Evolutionary conservation across 1,139 yeast genomes (phyloP).

Genomic region (Yamadazyma dendronema): DNA sequence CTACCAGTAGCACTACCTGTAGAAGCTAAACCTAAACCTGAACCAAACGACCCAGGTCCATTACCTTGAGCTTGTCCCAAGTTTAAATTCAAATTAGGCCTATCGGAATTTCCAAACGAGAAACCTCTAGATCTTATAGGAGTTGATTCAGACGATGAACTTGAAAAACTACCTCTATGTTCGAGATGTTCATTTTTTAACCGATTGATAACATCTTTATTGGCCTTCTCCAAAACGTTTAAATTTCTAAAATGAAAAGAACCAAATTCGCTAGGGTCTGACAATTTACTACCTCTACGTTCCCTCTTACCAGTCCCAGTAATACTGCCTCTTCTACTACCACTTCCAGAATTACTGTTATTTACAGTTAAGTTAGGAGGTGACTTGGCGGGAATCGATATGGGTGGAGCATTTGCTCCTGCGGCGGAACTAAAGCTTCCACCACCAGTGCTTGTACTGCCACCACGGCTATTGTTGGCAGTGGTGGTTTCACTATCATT

Average conservation of each 20-base stretch:
- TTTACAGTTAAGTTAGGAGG: too few relatives aligned
- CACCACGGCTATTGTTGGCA: slow-evolving; percentile 2
- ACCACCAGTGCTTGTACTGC: slow-evolving; percentile 7
- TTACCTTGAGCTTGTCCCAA: background rate
- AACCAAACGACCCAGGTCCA: slow-evolving; percentile 2
- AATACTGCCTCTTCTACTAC: slow-evolving; percentile 13
- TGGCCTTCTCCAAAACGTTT: slow-evolving; percentile 88
- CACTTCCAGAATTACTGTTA: slow-evolving; percentile 4
- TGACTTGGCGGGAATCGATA: background rate
- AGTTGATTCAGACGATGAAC: slow-evolving; percentile 43
- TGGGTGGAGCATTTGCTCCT: background rate
- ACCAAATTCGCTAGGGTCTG: slow-evolving; percentile 84
- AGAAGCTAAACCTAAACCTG: slow-evolving; percentile 2
- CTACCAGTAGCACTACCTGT: background rate
- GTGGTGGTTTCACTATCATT: background rate
- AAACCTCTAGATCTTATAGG: slow-evolving; percentile 40
- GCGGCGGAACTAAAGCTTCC: background rate
- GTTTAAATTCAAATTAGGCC: slow-evolving; percentile 8
- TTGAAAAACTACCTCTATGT: slow-evolving; percentile 43
- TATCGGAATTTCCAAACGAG: slow-evolving; percentile 24
- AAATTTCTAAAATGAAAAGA: slow-evolving; percentile 87
- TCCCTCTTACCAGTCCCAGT: slow-evolving; percentile 46
- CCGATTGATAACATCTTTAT: slow-evolving; percentile 86
- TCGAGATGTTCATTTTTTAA: slow-evolving; percentile 80
- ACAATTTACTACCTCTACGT: slow-evolving; percentile 64